Percentiles rank a stretch among this genome's conserved stretches.
Conservation (phyloP, 1,284 basidiomycete genomes). For the Leccinum colubrinum region DNA sequence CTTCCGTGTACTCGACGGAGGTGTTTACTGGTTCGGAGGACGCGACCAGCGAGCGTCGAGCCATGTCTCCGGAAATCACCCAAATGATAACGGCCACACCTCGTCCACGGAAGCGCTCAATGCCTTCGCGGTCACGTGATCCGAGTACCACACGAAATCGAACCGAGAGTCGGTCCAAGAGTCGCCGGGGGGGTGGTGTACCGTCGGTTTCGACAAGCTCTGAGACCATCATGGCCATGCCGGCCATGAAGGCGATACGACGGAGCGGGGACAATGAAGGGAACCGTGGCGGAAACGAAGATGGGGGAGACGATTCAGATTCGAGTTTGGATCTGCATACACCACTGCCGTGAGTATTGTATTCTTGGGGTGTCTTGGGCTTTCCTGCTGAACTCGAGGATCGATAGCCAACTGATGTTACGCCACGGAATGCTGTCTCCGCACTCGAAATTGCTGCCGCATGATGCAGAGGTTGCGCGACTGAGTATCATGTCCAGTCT, state of each 20-base stretch:
- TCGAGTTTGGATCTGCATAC: constrained; percentile 77
- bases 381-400: background rate
- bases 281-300: constrained; percentile 9
- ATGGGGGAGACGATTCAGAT: constrained; percentile 43
- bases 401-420: constrained; percentile 64
- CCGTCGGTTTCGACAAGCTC: constrained; percentile 13
- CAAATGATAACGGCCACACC: constrained; percentile 33
- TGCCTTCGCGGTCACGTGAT: constrained; percentile 22
- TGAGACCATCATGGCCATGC: background rate
- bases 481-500: constrained; percentile 35
- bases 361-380: background rate
- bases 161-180: constrained; percentile 11
- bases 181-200: constrained; percentile 7
- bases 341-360: constrained; percentile 63
- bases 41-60: constrained; percentile 9
- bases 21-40: constrained; percentile 11
- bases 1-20: constrained; percentile 13
- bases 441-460: constrained; percentile 63
- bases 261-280: constrained; percentile 3
- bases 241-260: background rate
- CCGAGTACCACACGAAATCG: constrained; percentile 15
- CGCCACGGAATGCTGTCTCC: constrained; percentile 73
- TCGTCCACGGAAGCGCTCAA: constrained; percentile 28
- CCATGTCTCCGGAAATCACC: constrained; percentile 31
- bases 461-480: constrained; percentile 27